Evolutionary conservation across 1,284 basidiomycete genomes (phyloP), one percentile per base, ranked within the genome.

Genomic region (Moesziomyces aphidis): DNA sequence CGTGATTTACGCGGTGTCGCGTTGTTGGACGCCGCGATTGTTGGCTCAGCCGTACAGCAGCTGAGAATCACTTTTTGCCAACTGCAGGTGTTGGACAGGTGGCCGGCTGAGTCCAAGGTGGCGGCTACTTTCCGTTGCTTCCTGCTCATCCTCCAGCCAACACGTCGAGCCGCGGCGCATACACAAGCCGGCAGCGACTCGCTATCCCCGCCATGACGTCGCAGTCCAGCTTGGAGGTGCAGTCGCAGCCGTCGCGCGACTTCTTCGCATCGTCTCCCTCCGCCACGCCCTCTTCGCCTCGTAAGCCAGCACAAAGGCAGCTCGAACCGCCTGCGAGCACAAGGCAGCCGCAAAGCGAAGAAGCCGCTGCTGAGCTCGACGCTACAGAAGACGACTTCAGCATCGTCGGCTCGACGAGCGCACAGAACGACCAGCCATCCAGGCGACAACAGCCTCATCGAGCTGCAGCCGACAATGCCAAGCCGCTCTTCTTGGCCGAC

Each of bases 241-340:
- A 61, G 47, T 62, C 69, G 22, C 63, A 61, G 42, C 60, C 58
- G 1, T 64, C 65, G 11, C 54, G 63, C n/a, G 73, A 75, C 39
- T 75, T 75, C 28, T 68, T 75, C 28, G 73, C 67, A 23, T 75
- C 73, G 13, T 75, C 73, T 13, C 73, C 73, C 6, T 75, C 68
- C 4, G 65, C 72, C 3, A 65, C 65, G 13, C 54, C 71, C 15
- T 61, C 55, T 39, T 65, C 68, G 21, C 62, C 62, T 1, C 13
- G 42, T 23, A 59, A 73, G 31, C 34, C 23, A 0, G 34, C 48
- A 17, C 59, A 48, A 17, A 58, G 31, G 5, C 22, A n/a, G 13
- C 3, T 11, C 15, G 42, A 42, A 17, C 39, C 34, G 9, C 9
- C 24, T 13, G 9, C 28, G 19, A 26, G 28, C 5, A 31, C 49